phyloP scores from a whole-genome alignment of 176 grass and related monocot genomes.

The Rhipidocladum racemiflorum region DNA sequence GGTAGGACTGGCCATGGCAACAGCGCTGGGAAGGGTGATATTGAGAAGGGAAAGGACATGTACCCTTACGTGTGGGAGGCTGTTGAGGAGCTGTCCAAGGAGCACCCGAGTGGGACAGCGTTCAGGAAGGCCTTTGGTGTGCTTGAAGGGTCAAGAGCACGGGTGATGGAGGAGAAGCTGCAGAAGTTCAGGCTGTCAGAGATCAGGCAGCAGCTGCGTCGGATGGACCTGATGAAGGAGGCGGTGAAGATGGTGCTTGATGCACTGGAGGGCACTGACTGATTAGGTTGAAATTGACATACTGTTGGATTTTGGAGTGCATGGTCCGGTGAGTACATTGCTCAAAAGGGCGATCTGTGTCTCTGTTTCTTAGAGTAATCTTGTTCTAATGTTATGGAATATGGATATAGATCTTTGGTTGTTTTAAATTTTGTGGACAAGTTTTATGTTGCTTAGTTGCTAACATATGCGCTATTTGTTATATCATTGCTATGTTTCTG shows the following conservation, averaged over 20 bases:
- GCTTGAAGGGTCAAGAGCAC: constrained; percentile 42
- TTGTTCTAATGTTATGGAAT: constrained; percentile 19
- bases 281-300: constrained; percentile 14
- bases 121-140: constrained; percentile 47
- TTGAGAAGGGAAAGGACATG: constrained; percentile 27
- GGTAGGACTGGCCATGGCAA: not conserved
- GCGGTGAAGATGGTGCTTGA: constrained; percentile 47
- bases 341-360: not conserved
- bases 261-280: constrained; percentile 22
- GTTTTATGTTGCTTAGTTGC: constrained; percentile 21
- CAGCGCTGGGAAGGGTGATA: not conserved
- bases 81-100: constrained; percentile 43
- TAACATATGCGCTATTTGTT: constrained; percentile 20
- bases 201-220: constrained; percentile 46
- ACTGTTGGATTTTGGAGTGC: not conserved
- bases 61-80: constrained; percentile 44
- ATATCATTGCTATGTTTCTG: not conserved
- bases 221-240: constrained; percentile 55
- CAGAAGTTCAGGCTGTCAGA: constrained; percentile 35
- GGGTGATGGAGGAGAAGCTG: constrained; percentile 49
- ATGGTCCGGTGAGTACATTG: constrained; percentile 4
- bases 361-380: not conserved
- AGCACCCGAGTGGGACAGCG: constrained; percentile 24
- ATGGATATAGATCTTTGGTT: constrained; percentile 21
- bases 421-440: constrained; percentile 11